Evolutionary conservation across 202 grass and related monocot species (phyloP), one percentile per base, ranked within the genome.

Genomic region (Dendrocalamus latiflorus): DNA sequence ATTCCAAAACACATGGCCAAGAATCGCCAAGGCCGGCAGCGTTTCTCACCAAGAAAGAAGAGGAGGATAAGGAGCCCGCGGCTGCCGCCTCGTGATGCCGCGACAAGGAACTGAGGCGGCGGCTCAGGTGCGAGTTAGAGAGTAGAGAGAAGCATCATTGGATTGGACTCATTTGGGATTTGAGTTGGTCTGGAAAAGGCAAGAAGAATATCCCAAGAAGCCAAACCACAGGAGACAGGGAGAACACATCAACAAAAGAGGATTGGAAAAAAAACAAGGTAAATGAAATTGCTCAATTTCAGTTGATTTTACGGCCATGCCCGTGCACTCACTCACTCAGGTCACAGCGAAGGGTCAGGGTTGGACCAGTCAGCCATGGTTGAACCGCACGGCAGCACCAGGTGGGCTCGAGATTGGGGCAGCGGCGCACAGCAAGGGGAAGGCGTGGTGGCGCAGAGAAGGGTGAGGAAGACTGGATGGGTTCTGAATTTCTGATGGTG

Each of bases 161-260:
- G 74, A 65, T 22, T 71, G 36, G 74, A 65, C 16, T 30, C 82
- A 85, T 85, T 65, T 77, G 47, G 74, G 81, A 45, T 71, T 74
- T 58, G 61, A 83, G 70, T 89, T 82, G 57, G 72, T 89, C 83
- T 22, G 66, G 53, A 82, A 70, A 65, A 57, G 64, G 75, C 77
- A 85, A 70, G 38, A 81, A 85, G 77, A 89, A 89, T 71, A 89
- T 58, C 82, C 77, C 87, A 69, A 85, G 50, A 72, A 84, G 68
- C 86, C 80, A 59, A 54, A 88, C 37, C 74, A 77, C 72, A 77
- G 36, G 79, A 72, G 53, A 69, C 73, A 63, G 6, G 37, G 41
- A 21, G 36, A 26, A 42, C 4, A 48, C 58, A 53, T 28, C 1
- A 67, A 82, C 72, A 58, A 3, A 18, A 65, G n/a, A 36, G 15